Evolutionary conservation across 2,329 filamentous ascomycete species (phyloP).

Genomic region (Ophiostoma sp.): DNA sequence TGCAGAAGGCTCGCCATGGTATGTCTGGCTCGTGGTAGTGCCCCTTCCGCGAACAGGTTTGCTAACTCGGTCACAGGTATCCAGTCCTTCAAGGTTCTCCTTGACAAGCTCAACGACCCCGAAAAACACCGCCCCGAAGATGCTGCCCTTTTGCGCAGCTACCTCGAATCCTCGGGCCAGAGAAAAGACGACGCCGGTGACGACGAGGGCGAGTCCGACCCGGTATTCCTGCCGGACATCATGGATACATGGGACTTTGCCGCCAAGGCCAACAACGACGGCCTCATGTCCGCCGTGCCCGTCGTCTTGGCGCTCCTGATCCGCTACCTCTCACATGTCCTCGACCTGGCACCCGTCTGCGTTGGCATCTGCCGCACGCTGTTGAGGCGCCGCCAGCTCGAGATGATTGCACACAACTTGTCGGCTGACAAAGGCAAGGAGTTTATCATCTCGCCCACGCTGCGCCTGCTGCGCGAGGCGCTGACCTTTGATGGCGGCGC

Average conservation of each 20-base stretch:
- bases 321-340: constrained; percentile 65
- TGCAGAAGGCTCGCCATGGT: constrained; percentile 62
- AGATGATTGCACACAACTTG: constrained; percentile 72
- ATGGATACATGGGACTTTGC: constrained; percentile 87
- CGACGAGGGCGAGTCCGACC: constrained; percentile 49
- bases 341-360: constrained; percentile 71
- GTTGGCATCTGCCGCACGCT: constrained; percentile 74
- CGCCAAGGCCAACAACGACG: constrained; percentile 71
- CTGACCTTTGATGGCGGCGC: constrained; percentile 79
- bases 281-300: constrained; percentile 71
- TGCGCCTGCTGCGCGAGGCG: constrained; percentile 82
- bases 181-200: constrained; percentile 38
- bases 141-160: constrained; percentile 60
- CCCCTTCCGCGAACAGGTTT: background rate
- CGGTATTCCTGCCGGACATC: constrained; percentile 67
- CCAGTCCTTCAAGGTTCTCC: constrained; percentile 63
- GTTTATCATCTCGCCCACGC: constrained; percentile 79
- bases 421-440: constrained; percentile 77
- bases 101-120: constrained; percentile 58
- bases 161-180: constrained; percentile 48
- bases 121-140: constrained; percentile 44
- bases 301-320: constrained; percentile 78
- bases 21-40: constrained; percentile 27
- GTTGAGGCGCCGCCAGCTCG: constrained; percentile 72
- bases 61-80: constrained; percentile 44